Evolutionary conservation across 768 basidiomycete species (phyloP).

Genomic region (Russula virescens): DNA sequence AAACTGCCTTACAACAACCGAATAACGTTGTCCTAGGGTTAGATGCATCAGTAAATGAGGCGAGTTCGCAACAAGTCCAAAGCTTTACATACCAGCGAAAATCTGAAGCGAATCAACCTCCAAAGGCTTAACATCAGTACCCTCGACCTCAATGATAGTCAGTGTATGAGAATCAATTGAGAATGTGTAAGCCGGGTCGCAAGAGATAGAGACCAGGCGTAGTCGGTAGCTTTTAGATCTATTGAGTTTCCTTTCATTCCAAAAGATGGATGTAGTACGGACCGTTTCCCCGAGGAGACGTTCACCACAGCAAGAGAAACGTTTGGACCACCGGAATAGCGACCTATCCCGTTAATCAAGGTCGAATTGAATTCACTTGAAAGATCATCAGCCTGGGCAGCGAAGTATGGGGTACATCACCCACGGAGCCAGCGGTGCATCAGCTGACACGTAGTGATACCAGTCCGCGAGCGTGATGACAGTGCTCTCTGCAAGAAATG

Average conservation of each 20-base stretch:
- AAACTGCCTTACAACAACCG: too few species aligned
- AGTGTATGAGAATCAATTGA: slow-evolving; percentile 28
- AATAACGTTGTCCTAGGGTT: slow-evolving; percentile 27
- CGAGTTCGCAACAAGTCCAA: background rate
- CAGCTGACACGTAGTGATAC: slow-evolving; percentile 19
- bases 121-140: too few species aligned
- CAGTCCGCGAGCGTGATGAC: slow-evolving; percentile 28
- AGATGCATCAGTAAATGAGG: background rate
- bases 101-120: too few species aligned
- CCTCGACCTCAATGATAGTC: slow-evolving; percentile 31
- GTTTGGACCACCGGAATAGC: too few species aligned
- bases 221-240: slow-evolving; percentile 42
- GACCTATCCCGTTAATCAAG: slow-evolving; percentile 51
- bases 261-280: background rate
- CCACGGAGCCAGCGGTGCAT: background rate
- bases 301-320: slow-evolving; percentile 40
- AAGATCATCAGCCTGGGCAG: background rate
- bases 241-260: background rate
- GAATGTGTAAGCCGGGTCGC: slow-evolving; percentile 29
- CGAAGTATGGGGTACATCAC: too few species aligned
- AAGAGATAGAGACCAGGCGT: too few species aligned
- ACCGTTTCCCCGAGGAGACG: slow-evolving; percentile 33
- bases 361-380: slow-evolving; percentile 33
- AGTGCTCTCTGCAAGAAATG: slow-evolving; percentile 13
- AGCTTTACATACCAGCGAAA: too few species aligned